Evolutionary conservation across 495 filamentous ascomycete genomes (phyloP).

Genomic region (Sordaria brevicollis): DNA sequence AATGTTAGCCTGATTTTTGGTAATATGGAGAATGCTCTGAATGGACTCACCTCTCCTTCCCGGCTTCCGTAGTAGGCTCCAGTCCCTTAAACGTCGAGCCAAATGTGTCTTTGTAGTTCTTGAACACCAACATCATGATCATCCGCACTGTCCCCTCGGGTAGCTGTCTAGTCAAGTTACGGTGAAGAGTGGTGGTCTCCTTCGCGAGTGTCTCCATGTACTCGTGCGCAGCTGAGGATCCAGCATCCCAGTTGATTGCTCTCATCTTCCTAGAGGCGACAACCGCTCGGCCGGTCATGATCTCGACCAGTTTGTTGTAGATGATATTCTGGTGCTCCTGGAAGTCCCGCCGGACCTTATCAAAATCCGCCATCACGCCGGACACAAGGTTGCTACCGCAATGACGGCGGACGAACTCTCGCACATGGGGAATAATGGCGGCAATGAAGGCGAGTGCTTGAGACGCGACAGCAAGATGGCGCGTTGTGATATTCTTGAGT

Average conservation of each 20-base stretch:
- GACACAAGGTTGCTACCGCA: constrained; percentile 38
- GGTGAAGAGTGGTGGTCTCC: constrained; percentile 80
- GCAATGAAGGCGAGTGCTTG: constrained; percentile 85
- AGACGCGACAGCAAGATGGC: constrained; percentile 85
- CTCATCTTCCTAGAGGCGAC: constrained; percentile 66
- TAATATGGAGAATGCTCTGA: not conserved
- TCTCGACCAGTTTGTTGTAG: constrained; percentile 90
- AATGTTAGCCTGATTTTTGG: constrained; percentile 8
- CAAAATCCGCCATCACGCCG: constrained; percentile 71
- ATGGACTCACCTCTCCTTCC: constrained; percentile 57
- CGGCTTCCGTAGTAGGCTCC: constrained; percentile 52
- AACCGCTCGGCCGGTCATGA: constrained; percentile 74
- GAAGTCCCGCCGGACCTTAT: constrained; percentile 78
- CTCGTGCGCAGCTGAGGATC: constrained; percentile 35
- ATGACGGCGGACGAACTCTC: constrained; percentile 82
- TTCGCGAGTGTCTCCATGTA: constrained; percentile 91
- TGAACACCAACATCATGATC: constrained; percentile 89
- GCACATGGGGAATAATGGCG: constrained; percentile 76
- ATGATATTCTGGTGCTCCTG: constrained; percentile 92
- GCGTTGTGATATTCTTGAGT: constrained; percentile 91
- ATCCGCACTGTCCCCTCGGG: constrained; percentile 64
- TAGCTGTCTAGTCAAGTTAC: constrained; percentile 77
- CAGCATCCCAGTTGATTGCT: constrained; percentile 60
- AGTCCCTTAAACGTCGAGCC: constrained; percentile 63
- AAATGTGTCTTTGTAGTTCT: constrained; percentile 76